phyloP scores from a whole-genome alignment of 148 eudicot genomes.

The Rhododendron ferrugineum region DNA sequence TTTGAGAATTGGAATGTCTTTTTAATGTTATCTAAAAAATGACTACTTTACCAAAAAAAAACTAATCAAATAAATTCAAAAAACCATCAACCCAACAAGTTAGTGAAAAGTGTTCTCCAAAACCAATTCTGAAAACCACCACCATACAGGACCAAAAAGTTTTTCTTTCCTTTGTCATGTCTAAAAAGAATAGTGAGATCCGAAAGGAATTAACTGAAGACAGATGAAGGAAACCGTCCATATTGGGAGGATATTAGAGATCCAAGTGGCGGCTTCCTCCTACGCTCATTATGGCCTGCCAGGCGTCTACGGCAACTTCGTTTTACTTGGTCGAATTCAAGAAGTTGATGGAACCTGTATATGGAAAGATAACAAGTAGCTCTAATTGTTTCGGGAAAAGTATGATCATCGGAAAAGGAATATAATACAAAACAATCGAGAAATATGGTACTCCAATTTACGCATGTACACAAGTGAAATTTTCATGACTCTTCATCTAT shows the following conservation, averaged over 20 bases:
- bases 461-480: background rate
- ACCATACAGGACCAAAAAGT: background rate
- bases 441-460: background rate
- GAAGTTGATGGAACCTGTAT: conserved; percentile 74
- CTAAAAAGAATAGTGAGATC: background rate
- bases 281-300: conserved; percentile 17
- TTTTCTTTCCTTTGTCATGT: background rate
- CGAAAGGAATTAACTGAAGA: conserved; percentile 35
- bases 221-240: conserved; percentile 58
- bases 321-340: conserved; percentile 87
- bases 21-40: background rate
- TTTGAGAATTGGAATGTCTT: background rate
- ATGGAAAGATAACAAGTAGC: background rate
- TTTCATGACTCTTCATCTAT: background rate
- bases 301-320: conserved; percentile 88
- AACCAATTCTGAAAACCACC: background rate
- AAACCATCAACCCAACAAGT: background rate
- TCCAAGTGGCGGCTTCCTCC: conserved; percentile 21
- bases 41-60: background rate
- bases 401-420: background rate
- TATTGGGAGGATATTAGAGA: conserved; percentile 60
- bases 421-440: background rate
- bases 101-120: background rate
- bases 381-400: no score
- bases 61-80: background rate